Percentiles rank a stretch among this genome's conserved stretches.
Conservation (phyloP, 2,329 filamentous ascomycete species). For the Tricladium varicosporioides region DNA sequence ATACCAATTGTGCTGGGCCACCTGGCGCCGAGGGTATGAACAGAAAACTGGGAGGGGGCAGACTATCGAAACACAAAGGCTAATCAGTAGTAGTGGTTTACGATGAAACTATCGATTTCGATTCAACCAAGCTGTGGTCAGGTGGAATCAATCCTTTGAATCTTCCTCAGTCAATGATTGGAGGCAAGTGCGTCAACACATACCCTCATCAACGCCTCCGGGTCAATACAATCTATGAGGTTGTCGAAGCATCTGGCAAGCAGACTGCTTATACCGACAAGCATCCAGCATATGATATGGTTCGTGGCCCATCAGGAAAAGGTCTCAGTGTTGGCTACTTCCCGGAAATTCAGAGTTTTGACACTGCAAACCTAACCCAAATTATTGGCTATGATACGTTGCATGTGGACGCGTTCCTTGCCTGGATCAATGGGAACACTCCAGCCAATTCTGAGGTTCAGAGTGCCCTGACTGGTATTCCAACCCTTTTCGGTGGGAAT, state of each 20-base stretch:
- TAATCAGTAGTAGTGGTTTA: constrained; percentile 20
- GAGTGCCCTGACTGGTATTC: constrained; percentile 12
- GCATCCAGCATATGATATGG: constrained; percentile 34
- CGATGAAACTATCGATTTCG: constrained; percentile 29
- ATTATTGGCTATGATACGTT: constrained; percentile 30
- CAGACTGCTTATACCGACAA: constrained; percentile 34
- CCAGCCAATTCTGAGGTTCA: constrained; percentile 21
- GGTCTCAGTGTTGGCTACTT: constrained; percentile 34
- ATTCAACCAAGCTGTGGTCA: constrained; percentile 12
- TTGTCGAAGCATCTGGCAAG: constrained; percentile 23
- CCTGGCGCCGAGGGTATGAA: constrained; percentile 29
- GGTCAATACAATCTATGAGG: constrained; percentile 33
- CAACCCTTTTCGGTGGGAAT: constrained; percentile 32
- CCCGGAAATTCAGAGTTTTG: constrained; percentile 28
- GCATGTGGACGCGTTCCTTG: constrained; percentile 31
- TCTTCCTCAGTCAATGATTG: constrained; percentile 11
- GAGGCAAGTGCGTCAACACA: constrained; percentile 23
- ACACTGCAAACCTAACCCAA: constrained; percentile 20
- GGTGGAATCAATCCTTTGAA: constrained; percentile 12
- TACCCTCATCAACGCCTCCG: constrained; percentile 31
- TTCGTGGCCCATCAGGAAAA: constrained; percentile 30
- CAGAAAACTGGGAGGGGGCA: too few species aligned
- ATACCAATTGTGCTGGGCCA: constrained; percentile 24
- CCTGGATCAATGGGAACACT: constrained; percentile 26
- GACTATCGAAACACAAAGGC: not conserved